Evolutionary conservation across 345 rosid species (phyloP).

Genomic region (Boechera divaricarpa): DNA sequence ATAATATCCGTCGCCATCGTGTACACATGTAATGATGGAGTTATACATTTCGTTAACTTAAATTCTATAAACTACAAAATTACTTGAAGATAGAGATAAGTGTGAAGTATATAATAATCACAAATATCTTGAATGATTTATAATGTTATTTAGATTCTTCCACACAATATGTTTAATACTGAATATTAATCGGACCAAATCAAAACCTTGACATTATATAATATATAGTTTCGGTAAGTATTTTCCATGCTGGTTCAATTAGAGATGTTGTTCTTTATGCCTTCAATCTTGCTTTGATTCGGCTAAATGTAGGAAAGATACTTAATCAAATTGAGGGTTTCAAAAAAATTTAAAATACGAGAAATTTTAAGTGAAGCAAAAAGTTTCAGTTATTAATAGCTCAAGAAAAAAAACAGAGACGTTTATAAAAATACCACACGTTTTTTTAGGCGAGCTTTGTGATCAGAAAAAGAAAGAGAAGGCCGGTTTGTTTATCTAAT

Average conservation of each 20-base stretch:
- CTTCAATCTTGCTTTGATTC: background rate
- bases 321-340: no score
- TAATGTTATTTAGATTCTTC: background rate
- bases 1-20: background rate
- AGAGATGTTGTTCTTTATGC: background rate
- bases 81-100: background rate
- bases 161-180: background rate
- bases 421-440: no score
- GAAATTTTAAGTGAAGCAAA: no score
- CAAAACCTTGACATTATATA: background rate
- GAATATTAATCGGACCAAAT: background rate
- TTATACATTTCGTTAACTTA: background rate
- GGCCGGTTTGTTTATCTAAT: no score
- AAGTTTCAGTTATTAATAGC: no score
- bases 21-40: background rate
- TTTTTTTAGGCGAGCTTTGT: no score
- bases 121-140: background rate
- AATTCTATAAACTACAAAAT: background rate
- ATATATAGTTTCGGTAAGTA: background rate
- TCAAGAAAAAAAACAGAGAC: no score
- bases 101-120: background rate
- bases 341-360: no score
- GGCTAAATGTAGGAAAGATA: background rate
- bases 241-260: background rate
- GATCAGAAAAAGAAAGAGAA: no score